Base-by-base conservation (phyloP, 495 filamentous ascomycete species). In the Neurospora discreta region DNA sequence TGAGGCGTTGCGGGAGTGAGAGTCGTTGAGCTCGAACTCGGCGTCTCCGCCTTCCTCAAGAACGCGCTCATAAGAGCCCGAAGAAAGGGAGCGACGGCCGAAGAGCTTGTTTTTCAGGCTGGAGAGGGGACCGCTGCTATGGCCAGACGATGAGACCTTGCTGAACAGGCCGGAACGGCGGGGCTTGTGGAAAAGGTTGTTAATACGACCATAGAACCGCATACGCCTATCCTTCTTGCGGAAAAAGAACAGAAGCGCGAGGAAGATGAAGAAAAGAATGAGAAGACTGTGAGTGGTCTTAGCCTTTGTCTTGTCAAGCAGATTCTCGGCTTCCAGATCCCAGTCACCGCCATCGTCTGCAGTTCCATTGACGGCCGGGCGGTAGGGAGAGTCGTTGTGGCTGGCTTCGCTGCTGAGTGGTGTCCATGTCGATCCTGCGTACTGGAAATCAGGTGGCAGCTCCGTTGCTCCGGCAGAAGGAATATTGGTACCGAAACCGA, bases 401-500 rank as follows among this genome's bases (percentile, higher is more conserved):
- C 82, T 82, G 15, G 84, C 85, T 7, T 71, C 39, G 73, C 76
- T 75, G 71, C 69, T 43, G 30, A 73, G 73, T 69, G 82, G 84
- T 73, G 82, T 85, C 79, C 78, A 88, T 69, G 79, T 87, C 3
- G 84, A 86, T n/a, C 92, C 93, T 2, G 94, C 92, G 74, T 90
- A 89, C 78, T 98, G 92, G 77, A 97, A 99, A 77, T 97, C 92
- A 1, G 80, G 69, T 3, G 94, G 92, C 5, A 92, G 83, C 15
- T 85, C 82, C 69, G 82, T 77, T 44, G 52, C 52, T 15, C 52
- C 52, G 52, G 52, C 52, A 36, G 26, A 65, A 36, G 52, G 52
- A 40, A 82, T 80, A 77, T 99, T 98, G 82, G 87, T 91, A 52
- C 95, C 95, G 77, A 98, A 98, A 1, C 95, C 95, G 10, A 99